Percentiles rank a stretch among this genome's conserved stretches.
Conservation (phyloP, 192 early-diverging fungal genomes). For the Nowakowskiella sp. region DNA sequence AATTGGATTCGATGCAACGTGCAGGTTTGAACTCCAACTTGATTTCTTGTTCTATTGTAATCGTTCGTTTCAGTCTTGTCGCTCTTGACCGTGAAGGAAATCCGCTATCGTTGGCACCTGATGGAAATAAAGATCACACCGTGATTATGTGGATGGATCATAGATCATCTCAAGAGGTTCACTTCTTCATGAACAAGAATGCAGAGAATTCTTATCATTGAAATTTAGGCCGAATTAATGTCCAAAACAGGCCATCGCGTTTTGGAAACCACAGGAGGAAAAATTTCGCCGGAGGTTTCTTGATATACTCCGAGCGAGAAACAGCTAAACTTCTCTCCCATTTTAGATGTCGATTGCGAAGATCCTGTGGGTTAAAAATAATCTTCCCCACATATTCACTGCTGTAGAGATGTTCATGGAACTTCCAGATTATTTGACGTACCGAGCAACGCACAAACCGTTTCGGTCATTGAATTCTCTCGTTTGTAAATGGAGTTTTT, state of each 20-base stretch:
- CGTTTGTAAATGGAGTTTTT: slow-evolving; percentile 61
- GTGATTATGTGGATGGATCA: slow-evolving; percentile 68
- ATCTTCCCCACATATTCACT: slow-evolving; percentile 25
- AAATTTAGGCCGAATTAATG: slow-evolving; percentile 53
- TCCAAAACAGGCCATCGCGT: slow-evolving; percentile 47
- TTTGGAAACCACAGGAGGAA: slow-evolving; percentile 56
- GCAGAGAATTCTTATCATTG: too few species aligned
- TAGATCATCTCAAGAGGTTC: slow-evolving; percentile 45
- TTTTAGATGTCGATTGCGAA: slow-evolving; percentile 72
- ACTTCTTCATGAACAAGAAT: neutral
- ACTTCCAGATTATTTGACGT: slow-evolving; percentile 66
- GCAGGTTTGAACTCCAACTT: too few species aligned
- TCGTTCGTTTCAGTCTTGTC: too few species aligned
- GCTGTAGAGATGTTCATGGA: slow-evolving; percentile 50
- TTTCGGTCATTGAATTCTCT: slow-evolving; percentile 54
- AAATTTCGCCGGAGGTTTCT: slow-evolving; percentile 31
- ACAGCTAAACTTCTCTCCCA: neutral
- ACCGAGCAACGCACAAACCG: slow-evolving; percentile 46
- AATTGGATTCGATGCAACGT: slow-evolving; percentile 73
- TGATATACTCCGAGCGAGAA: slow-evolving; percentile 6
- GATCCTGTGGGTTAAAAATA: slow-evolving; percentile 56
- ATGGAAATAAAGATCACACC: slow-evolving; percentile 34
- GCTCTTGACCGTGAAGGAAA: slow-evolving; percentile 36
- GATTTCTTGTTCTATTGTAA: too few species aligned
- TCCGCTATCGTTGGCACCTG: slow-evolving; percentile 43